Percentiles rank a stretch among this genome's conserved stretches.
Conservation (phyloP, 495 filamentous ascomycete genomes). For the Aspergillus affinis region DNA sequence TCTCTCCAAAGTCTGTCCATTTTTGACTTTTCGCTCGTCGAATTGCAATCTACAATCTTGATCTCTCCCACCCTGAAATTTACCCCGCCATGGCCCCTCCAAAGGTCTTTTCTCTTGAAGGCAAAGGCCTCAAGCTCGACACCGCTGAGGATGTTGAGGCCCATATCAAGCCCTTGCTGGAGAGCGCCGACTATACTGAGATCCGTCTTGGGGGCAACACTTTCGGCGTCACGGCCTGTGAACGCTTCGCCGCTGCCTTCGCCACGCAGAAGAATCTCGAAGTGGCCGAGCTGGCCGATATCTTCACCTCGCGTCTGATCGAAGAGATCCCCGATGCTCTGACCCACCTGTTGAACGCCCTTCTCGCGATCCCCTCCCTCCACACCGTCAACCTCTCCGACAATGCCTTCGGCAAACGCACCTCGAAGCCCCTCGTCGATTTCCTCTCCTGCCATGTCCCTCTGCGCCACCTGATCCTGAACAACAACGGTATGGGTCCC, state of each 20-base stretch:
- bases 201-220: constrained; percentile 87
- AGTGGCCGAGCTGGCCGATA: constrained; percentile 89
- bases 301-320: constrained; percentile 93
- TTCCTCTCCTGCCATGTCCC: constrained; percentile 85
- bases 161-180: constrained; percentile 73
- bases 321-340: constrained; percentile 92
- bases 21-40: constrained; percentile 4
- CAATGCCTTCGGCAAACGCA: constrained; percentile 96
- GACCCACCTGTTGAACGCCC: constrained; percentile 76
- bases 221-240: constrained; percentile 81
- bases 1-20: neutral
- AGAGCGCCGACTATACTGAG: constrained; percentile 74
- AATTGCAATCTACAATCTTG: neutral
- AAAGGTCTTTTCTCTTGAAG: constrained; percentile 87
- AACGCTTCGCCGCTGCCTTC: constrained; percentile 76
- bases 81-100: constrained; percentile 53
- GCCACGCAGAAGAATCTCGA: constrained; percentile 76
- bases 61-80: constrained; percentile 22
- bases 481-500: constrained; percentile 98
- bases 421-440: constrained; percentile 74
- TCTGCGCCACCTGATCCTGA: constrained; percentile 87
- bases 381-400: constrained; percentile 94
- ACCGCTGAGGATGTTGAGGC: constrained; percentile 80
- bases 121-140: constrained; percentile 87
- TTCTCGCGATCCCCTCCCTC: constrained; percentile 77